phyloP scores from a whole-genome alignment of 805 yeast species.

The Saccharomycopsis capsularis region DNA sequence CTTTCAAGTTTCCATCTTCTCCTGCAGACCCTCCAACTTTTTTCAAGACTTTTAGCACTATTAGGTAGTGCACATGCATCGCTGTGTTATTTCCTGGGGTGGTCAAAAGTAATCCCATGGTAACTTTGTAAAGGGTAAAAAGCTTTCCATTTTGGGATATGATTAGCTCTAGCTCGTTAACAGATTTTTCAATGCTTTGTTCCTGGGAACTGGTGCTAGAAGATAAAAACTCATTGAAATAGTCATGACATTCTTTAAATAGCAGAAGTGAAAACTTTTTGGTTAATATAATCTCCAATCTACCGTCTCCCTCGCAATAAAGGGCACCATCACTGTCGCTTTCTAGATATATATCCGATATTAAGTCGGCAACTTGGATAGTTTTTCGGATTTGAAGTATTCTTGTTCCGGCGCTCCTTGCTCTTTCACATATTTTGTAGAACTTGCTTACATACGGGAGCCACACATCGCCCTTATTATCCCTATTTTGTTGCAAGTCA shows the following conservation, averaged over 20 bases:
- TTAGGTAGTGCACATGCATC: slow-evolving; percentile 9
- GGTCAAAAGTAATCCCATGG: slow-evolving; percentile 26
- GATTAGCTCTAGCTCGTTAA: slow-evolving; percentile 1
- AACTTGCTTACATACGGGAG: too few relatives aligned
- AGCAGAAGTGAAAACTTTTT: not conserved
- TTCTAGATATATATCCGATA: too few relatives aligned
- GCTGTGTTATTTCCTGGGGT: slow-evolving; percentile 29
- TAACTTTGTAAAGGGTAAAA: slow-evolving; percentile 8
- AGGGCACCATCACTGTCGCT: not conserved
- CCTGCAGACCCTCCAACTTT: too few relatives aligned
- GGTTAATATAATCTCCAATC: not conserved
- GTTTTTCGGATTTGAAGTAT: too few relatives aligned
- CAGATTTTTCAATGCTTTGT: not conserved
- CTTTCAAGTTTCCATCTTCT: too few relatives aligned
- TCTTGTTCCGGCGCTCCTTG: too few relatives aligned
- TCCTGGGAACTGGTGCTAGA: not conserved
- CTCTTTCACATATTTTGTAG: too few relatives aligned
- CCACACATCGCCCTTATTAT: too few relatives aligned
- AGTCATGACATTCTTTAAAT: slow-evolving; percentile 13
- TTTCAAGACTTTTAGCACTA: slow-evolving; percentile 1
- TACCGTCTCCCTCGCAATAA: not conserved
- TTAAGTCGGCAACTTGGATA: too few relatives aligned
- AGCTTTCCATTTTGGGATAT: too few relatives aligned
- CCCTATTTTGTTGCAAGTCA: too few relatives aligned
- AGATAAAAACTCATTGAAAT: not conserved